phyloP scores from a whole-genome alignment of 345 rosid genomes.

The Moricandia moricandioides region DNA sequence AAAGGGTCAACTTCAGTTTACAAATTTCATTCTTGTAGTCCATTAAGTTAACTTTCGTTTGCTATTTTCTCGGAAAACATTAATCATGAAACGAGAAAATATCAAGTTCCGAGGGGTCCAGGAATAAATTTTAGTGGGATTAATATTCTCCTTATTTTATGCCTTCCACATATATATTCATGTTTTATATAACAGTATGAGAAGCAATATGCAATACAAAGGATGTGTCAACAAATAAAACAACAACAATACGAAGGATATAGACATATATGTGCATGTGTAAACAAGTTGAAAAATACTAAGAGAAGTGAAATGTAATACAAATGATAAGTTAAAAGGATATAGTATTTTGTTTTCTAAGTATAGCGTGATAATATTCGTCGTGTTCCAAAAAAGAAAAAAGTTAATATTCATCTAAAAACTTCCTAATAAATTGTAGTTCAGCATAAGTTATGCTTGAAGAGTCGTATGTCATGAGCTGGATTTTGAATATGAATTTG shows the following conservation, averaged over 20 bases:
- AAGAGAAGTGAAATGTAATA: neutral
- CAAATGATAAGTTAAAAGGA: neutral
- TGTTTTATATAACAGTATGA: neutral
- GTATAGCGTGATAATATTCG: neutral
- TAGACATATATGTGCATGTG: neutral
- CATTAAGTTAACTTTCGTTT: slow-evolving; percentile 11
- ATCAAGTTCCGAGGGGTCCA: slow-evolving; percentile 32
- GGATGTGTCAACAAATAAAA: neutral
- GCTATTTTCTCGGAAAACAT: slow-evolving; percentile 29
- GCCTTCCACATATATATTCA: slow-evolving; percentile 8
- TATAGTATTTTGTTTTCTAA: neutral
- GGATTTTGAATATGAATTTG: neutral
- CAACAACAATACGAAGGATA: neutral
- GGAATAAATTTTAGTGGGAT: slow-evolving; percentile 29
- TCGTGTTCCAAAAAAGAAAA: too few relatives aligned
- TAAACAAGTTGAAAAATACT: neutral
- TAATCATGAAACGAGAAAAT: slow-evolving; percentile 20
- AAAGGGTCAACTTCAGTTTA: neutral
- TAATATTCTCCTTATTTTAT: slow-evolving; percentile 8
- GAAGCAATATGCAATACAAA: neutral
- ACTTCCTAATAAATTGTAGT: neutral
- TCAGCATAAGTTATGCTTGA: neutral
- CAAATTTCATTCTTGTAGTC: neutral
- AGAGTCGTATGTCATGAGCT: slow-evolving; percentile 1
- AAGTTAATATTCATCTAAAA: too few relatives aligned